Evolutionary conservation across 139 green algal species (phyloP).

Genomic region (Coelastrella sp.): DNA sequence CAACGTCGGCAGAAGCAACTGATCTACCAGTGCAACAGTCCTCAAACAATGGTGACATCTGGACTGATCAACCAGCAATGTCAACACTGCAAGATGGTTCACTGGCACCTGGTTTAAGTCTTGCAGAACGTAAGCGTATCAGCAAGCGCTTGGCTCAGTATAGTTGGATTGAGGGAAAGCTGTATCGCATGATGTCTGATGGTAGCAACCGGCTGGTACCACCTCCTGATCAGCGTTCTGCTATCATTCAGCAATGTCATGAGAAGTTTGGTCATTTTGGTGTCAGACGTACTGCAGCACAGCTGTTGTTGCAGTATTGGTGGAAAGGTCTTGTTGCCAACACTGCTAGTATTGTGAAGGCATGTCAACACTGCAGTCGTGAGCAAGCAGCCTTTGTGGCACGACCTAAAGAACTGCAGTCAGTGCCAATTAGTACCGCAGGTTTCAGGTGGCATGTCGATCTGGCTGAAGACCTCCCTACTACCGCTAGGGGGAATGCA

Average conservation of each 20-base stretch:
- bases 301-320: background rate
- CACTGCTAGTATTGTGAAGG: background rate
- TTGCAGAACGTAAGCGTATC: background rate
- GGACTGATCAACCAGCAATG: background rate
- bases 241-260: background rate
- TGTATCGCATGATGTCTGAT: background rate
- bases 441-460: too few relatives aligned
- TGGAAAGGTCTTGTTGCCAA: background rate
- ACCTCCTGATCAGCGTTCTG: background rate
- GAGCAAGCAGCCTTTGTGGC: background rate
- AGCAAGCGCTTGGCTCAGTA: background rate
- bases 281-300: background rate
- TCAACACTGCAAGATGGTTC: background rate
- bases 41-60: too few relatives aligned
- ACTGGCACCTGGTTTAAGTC: too few relatives aligned
- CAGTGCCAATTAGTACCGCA: constrained; percentile 29
- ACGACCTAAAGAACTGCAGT: constrained; percentile 19
- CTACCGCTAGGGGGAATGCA: background rate
- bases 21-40: too few relatives aligned
- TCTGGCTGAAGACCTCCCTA: background rate
- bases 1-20: too few relatives aligned
- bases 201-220: background rate
- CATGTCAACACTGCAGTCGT: background rate
- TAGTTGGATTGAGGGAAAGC: background rate
- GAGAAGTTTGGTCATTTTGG: background rate